Evolutionary conservation across 1,139 yeast genomes (phyloP), one percentile per base, ranked within the genome.

Genomic region (Blastobotrys arbuscula): DNA sequence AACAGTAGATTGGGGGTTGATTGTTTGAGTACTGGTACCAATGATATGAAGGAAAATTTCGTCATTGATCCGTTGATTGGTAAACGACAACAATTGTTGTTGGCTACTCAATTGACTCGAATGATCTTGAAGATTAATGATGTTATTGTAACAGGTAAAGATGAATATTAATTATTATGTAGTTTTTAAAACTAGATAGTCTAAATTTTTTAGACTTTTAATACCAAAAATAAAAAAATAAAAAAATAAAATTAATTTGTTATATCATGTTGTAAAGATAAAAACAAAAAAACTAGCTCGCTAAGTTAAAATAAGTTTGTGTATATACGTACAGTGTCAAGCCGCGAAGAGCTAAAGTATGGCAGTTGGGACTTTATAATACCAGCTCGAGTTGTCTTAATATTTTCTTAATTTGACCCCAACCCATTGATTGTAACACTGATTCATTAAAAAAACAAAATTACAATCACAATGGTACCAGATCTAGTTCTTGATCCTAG

Each of bases 31-130:
- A 78, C 77, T 59, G 95, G 95, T 46, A 80, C 87, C 50, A 67
- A 68, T 51, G 72, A 94, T 67, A 92, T 94, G 98, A 85, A 83
- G 66, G 90, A 89, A 60, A 75, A 86, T 62, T 94, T 92, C 68
- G 96, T 94, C 48, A 88, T 94, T 60, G 99, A 94, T 69, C 97
- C 98, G 50, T 80, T 88, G 67, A 89, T 92, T 61, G 97, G 98
- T 61, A 92, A 92, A 76, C 88, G 88, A 67, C 97, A 94, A 69
- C 99, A 94, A 70, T 78, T 92, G 57, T 73, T 88, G 65, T 77
- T 94, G 67, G 98, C 98, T 44, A 92, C 98, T 6, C 98, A 92
- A 72, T 77, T 92, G 66, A 89, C 97, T 51, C 79, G 98, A 73
- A 94, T 92, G 98, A 89, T 94, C 55, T 77, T 92, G 66, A 92